phyloP scores from a whole-genome alignment of 2,329 filamentous ascomycete genomes.

The Cercospora sojina region DNA sequence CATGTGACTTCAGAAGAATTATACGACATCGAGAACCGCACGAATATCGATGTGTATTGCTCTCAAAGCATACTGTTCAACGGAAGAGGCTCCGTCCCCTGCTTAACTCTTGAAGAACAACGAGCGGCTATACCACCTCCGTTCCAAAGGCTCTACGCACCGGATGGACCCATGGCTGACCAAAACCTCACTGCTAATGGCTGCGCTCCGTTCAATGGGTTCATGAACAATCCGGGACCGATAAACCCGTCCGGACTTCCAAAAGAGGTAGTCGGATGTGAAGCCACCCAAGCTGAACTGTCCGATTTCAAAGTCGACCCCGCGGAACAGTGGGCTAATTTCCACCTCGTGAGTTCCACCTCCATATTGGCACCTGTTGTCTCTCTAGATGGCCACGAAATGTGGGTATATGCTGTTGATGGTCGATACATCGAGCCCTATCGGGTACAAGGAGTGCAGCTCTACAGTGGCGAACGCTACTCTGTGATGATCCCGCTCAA shows the following conservation, averaged over 20 bases:
- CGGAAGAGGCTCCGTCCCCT: constrained; percentile 19
- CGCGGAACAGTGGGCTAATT: constrained; percentile 19
- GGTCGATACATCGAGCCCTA: constrained; percentile 53
- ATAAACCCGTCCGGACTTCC: constrained; percentile 13
- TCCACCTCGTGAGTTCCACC: constrained; percentile 19
- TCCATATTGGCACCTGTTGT: constrained; percentile 18
- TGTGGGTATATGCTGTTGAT: constrained; percentile 26
- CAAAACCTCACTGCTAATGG: constrained; percentile 12
- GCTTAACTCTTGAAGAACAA: constrained; percentile 17
- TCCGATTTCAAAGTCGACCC: constrained; percentile 18
- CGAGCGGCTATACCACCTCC: constrained; percentile 14
- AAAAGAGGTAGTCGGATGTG: constrained; percentile 14
- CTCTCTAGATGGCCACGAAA: constrained; percentile 21
- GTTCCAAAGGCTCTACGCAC: constrained; percentile 14
- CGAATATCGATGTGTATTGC: constrained; percentile 20
- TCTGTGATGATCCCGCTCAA: constrained; percentile 52
- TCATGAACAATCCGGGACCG: constrained; percentile 12
- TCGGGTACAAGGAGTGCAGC: constrained; percentile 48
- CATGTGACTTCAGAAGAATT: constrained; percentile 17
- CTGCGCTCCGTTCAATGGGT: constrained; percentile 16
- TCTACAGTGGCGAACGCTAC: constrained; percentile 56
- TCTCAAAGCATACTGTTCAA: constrained; percentile 23
- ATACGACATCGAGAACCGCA: constrained; percentile 1
- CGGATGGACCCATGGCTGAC: constrained; percentile 8
- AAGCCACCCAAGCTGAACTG: constrained; percentile 6